Base-by-base conservation (phyloP, 1,284 basidiomycete genomes). In the Cryptococcus maquisensis region DNA sequence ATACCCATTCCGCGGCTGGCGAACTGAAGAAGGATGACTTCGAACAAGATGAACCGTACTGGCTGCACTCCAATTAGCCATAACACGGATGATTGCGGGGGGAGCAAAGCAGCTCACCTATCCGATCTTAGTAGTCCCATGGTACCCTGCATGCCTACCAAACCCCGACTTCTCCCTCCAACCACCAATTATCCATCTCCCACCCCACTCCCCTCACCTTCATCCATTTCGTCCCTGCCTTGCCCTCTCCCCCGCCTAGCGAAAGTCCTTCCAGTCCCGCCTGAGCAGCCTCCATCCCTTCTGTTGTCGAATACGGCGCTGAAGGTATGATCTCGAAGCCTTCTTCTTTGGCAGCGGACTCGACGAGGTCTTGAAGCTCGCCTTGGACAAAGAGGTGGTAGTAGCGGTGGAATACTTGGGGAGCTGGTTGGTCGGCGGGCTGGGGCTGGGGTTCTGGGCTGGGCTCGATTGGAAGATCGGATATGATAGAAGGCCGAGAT, bases 301-400 rank as follows among this genome's bases (percentile, higher is more conserved):
- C 47, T 15, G 10, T 26, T 6, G 28, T 21, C 24, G 16, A 23
- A 50, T 32, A 18, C 12, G 28, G 28, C 2, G 10, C 28, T 10
- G 28, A 32, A 10, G 28, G 28, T 21, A 68, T 37, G 23, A 74
- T 53, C 1, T 36, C 24, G 24, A 90, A 75, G 0, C 79, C 83
- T 56, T 90, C 77, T 16, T 79, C 81, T 23, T 65, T 54, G 4
- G 86, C 86, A 0, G 90, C 90, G 35, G 81, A 76, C 16, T 63
- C 59, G 1, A 87, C 83, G 16, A 95, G 79, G 9, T 72, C 75
- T 21, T 71, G 66, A 49, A 97, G 80, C 72, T 97, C 93, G 21
- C 86, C 88, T 52, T 83, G 77, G 0, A 84, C 81, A 68, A 96
- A 97, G 80, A 97, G 87, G 70, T 97, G 94, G 69, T 97, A 97